Conservation (phyloP, 441 rosid genomes). For the Lepidium campestre region DNA sequence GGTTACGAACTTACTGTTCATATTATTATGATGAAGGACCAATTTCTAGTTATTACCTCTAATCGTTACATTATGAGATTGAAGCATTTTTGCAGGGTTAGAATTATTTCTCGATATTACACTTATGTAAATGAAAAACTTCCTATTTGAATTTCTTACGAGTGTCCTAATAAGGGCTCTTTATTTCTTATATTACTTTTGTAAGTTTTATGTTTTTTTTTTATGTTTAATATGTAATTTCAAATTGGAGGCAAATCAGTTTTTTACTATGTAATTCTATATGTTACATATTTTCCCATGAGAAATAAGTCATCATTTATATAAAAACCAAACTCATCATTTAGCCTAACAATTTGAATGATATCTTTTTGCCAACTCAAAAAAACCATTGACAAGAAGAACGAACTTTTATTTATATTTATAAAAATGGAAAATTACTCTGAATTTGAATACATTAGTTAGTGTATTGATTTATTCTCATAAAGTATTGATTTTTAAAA, state of each 20-base stretch:
- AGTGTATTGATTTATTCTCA: no score
- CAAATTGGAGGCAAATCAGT: background rate
- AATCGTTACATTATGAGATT: no score
- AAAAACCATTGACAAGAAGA: background rate
- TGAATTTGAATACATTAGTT: background rate
- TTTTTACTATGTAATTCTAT: background rate
- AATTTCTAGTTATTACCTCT: background rate
- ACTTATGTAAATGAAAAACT: no score
- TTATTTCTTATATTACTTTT: background rate
- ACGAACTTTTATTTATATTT: background rate
- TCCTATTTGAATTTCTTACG: no score
- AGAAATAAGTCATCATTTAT: no score
- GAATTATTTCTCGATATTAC: no score
- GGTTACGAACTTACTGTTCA: background rate
- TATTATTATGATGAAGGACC: background rate
- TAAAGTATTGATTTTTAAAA: background rate
- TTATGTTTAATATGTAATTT: background rate
- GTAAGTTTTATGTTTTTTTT: background rate
- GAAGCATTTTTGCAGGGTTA: no score
- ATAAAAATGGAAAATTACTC: background rate
- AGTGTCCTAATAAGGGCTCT: background rate
- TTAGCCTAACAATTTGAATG: background rate
- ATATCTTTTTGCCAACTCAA: background rate
- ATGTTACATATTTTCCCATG: background rate
- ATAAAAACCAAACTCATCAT: background rate